phyloP scores from a whole-genome alignment of 306 rosid genomes.

The Lathyrus aphaca region DNA sequence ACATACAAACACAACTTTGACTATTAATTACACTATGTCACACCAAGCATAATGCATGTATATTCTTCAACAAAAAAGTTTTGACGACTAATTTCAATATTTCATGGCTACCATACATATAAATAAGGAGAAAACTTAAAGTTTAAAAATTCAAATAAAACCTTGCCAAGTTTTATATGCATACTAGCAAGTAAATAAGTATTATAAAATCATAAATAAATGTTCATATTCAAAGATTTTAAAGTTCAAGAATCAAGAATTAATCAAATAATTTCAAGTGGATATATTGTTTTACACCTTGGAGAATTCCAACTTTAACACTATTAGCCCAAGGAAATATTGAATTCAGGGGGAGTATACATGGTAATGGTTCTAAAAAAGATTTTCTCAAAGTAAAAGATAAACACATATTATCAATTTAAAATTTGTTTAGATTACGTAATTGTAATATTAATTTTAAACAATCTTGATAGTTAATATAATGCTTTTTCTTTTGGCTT shows the following conservation, averaged over 20 bases:
- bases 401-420: too few relatives aligned
- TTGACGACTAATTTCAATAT: conserved; percentile 20
- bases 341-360: conserved; percentile 39
- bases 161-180: background rate
- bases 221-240: conserved; percentile 25
- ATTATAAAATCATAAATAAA: background rate
- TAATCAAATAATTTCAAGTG: conserved; percentile 23
- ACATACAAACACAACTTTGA: conserved; percentile 36
- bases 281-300: conserved; percentile 23
- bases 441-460: too few relatives aligned
- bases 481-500: background rate
- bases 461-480: too few relatives aligned
- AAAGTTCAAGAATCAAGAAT: background rate
- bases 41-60: background rate
- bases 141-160: conserved; percentile 7
- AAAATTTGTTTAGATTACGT: too few relatives aligned
- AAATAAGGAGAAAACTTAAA: conserved; percentile 23
- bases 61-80: conserved; percentile 23
- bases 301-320: conserved; percentile 26
- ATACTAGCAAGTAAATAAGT: background rate
- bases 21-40: conserved; percentile 13
- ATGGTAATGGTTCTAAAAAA: conserved; percentile 14
- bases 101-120: conserved; percentile 4
- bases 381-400: too few relatives aligned
- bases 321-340: conserved; percentile 5